phyloP scores from a whole-genome alignment of 495 filamentous ascomycete species.

The Penicillium robsamsonii region DNA sequence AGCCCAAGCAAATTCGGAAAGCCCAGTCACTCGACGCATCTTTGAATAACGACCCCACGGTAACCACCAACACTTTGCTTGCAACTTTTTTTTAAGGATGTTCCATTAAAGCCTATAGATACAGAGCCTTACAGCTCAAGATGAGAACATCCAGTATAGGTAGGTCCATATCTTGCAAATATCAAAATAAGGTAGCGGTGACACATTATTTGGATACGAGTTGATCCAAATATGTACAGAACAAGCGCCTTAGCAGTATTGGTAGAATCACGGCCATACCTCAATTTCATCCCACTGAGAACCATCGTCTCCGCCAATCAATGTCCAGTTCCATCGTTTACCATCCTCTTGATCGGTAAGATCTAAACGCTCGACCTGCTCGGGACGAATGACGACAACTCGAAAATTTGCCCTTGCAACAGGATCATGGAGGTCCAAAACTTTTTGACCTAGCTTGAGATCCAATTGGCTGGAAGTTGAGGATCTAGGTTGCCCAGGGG shows the following conservation, averaged over 20 bases:
- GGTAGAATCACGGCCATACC: conserved; percentile 66
- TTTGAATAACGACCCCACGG: not conserved
- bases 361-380: conserved; percentile 76
- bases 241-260: not conserved
- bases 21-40: not conserved
- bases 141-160: not conserved
- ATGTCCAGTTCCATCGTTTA: conserved; percentile 65
- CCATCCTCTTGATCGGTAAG: conserved; percentile 62
- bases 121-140: not conserved
- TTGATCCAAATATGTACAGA: not conserved
- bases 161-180: not conserved
- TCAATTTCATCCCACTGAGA: conserved; percentile 73
- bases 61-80: not conserved
- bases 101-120: not conserved
- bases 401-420: conserved; percentile 77
- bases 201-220: not conserved
- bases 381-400: conserved; percentile 77
- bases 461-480: conserved; percentile 44
- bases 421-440: conserved; percentile 63
- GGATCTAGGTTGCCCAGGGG: conserved; percentile 62
- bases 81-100: not conserved
- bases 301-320: conserved; percentile 34
- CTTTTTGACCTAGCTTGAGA: conserved; percentile 62
- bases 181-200: not conserved
- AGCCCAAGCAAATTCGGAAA: not conserved